These are phyloP conservation scores for Coemansia sp. DNA, from an alignment of 192 early-diverging fungal genomes.

Conservation along the genomic window DNA sequence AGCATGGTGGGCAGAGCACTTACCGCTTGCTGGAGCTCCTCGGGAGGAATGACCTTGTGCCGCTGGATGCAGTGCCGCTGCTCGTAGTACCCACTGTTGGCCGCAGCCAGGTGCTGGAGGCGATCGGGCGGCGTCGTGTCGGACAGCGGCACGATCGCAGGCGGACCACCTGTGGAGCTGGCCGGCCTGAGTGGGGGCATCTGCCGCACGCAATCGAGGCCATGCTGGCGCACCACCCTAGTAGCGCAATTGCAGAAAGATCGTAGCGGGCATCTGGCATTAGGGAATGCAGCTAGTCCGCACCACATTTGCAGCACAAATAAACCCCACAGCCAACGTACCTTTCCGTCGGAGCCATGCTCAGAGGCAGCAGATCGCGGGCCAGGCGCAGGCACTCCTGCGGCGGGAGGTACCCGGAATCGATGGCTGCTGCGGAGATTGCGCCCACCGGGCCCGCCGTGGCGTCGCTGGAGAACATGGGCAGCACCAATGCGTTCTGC, in stretches of 20 bases:
- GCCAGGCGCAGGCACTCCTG: slow-evolving; percentile 22
- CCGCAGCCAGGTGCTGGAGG: slow-evolving; percentile 13
- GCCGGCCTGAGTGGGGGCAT: slow-evolving; percentile 1
- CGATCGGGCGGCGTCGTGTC: slow-evolving; percentile 23
- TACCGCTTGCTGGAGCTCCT: slow-evolving; percentile 39
- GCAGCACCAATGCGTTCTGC: slow-evolving; percentile 28
- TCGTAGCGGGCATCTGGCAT: too few species aligned
- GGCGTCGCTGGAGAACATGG: slow-evolving; percentile 4
- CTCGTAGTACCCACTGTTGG: slow-evolving; percentile 43
- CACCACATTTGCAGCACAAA: too few species aligned
- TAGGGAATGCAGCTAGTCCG: too few species aligned
- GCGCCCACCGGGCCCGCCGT: background rate
- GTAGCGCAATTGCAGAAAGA: background rate
- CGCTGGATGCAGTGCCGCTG: slow-evolving; percentile 42
- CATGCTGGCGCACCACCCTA: slow-evolving; percentile 38
- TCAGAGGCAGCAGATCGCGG: slow-evolving; percentile 23
- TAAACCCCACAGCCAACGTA: slow-evolving; percentile 2
- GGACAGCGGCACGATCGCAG: slow-evolving; percentile 11
- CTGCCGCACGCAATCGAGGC: slow-evolving; percentile 23
- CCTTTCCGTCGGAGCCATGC: slow-evolving; percentile 37
- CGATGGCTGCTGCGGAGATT: slow-evolving; percentile 2
- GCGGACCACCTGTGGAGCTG: slow-evolving; percentile 1
- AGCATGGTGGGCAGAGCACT: too few species aligned
- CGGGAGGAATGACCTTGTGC: slow-evolving; percentile 37
- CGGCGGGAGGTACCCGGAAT: slow-evolving; percentile 9